Conservation (phyloP, 2,329 filamentous ascomycete genomes). For the Sporothrix globosa region DNA sequence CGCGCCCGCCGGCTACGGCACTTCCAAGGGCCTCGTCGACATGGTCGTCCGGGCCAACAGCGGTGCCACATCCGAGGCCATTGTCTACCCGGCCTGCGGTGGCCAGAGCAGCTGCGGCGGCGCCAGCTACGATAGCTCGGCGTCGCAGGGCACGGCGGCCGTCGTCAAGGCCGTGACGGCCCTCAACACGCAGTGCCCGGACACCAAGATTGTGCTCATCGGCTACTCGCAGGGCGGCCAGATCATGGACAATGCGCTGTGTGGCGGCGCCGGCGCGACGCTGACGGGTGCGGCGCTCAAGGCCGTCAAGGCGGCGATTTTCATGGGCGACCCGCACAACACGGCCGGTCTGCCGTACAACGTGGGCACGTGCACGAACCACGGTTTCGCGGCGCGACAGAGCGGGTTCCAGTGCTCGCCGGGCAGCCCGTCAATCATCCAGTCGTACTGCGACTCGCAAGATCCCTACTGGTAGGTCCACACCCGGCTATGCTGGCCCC, state of each 20-base stretch:
- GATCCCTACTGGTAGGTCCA: constrained; percentile 56
- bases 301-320: constrained; percentile 65
- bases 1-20: constrained; percentile 57
- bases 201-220: constrained; percentile 61
- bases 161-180: constrained; percentile 63
- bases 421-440: constrained; percentile 54
- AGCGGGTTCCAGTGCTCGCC: constrained; percentile 60
- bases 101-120: constrained; percentile 61
- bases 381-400: constrained; percentile 65
- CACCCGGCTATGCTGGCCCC: neutral
- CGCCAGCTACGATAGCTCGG: constrained; percentile 63
- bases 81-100: constrained; percentile 65
- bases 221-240: constrained; percentile 68
- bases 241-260: constrained; percentile 66
- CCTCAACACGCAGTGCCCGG: constrained; percentile 60
- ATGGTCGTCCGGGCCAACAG: constrained; percentile 52
- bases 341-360: constrained; percentile 59
- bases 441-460: constrained; percentile 66
- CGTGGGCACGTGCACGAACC: constrained; percentile 61
- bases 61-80: constrained; percentile 58
- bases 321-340: constrained; percentile 66
- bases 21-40: constrained; percentile 55
- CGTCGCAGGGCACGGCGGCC: constrained; percentile 59
- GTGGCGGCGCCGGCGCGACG: constrained; percentile 59
- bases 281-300: constrained; percentile 53